A percentile compares a stretch with the other conserved stretches of the same genome.
Conservation (phyloP, 2,329 filamentous ascomycete species). For the Aspergillus caelatus region DNA sequence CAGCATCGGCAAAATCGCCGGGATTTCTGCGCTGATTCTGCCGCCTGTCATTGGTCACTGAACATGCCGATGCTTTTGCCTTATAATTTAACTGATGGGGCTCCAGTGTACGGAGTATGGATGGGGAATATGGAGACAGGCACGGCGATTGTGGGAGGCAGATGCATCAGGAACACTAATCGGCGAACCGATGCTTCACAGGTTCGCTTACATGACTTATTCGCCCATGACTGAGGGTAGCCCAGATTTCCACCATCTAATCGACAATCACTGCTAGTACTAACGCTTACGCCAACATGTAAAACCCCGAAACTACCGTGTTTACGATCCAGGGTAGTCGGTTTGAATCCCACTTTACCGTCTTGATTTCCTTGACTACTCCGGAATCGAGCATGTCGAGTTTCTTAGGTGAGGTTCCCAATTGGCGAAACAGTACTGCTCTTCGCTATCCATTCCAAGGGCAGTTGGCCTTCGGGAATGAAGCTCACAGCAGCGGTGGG, state of each 20-base stretch:
- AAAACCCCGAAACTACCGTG: not conserved
- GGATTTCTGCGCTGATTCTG: constrained; percentile 22
- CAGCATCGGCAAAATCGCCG: constrained; percentile 23
- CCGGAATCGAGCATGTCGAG: not conserved
- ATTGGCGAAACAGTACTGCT: not conserved
- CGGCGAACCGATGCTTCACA: not conserved
- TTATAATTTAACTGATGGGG: not conserved
- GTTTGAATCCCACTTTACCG: not conserved
- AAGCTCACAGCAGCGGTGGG: not conserved
- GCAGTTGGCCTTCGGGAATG: not conserved
- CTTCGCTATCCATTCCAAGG: not conserved
- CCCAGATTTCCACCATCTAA: not conserved
- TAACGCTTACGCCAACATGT: not conserved
- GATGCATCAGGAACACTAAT: not conserved
- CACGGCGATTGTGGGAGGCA: not conserved
- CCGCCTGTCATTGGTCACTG: constrained; percentile 11
- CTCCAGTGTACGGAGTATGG: not conserved
- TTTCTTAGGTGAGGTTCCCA: not conserved
- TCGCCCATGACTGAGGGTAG: not conserved
- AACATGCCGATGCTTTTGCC: constrained; percentile 10
- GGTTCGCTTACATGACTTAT: not conserved
- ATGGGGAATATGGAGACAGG: not conserved
- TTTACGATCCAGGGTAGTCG: not conserved
- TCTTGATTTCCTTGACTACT: not conserved
- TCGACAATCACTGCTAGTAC: not conserved